These are phyloP conservation scores for Fusarium camptoceras DNA, from an alignment of 2,329 filamentous ascomycete species.

Conservation along the genomic window DNA sequence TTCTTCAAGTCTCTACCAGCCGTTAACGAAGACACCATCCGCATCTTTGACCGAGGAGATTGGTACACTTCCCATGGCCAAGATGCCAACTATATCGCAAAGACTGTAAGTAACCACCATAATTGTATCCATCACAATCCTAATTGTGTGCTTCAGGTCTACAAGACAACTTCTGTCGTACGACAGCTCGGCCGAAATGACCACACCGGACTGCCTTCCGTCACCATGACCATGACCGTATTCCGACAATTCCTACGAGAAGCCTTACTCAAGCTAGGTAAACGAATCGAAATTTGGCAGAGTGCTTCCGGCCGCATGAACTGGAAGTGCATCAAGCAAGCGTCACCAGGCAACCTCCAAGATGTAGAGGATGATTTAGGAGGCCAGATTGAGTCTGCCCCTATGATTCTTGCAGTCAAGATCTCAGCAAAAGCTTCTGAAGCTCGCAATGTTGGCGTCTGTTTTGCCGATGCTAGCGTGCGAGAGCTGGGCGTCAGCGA, in stretches of 20 bases:
- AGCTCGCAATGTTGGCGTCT: slow-evolving; percentile 88
- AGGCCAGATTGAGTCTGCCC: slow-evolving; percentile 85
- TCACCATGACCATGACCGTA: slow-evolving; percentile 94
- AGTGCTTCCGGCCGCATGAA: slow-evolving; percentile 81
- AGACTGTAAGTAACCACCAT: slow-evolving; percentile 64
- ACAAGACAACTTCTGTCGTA: slow-evolving; percentile 97
- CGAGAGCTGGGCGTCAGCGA: slow-evolving; percentile 96
- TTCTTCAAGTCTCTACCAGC: slow-evolving; percentile 89
- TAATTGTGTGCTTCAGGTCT: slow-evolving; percentile 69
- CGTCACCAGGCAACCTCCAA: slow-evolving; percentile 95
- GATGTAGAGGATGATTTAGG: slow-evolving; percentile 97
- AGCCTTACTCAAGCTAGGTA: slow-evolving; percentile 90
- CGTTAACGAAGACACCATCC: slow-evolving; percentile 79
- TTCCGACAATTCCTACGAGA: slow-evolving; percentile 96
- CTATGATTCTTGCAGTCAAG: slow-evolving; percentile 95
- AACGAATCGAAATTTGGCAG: slow-evolving; percentile 90
- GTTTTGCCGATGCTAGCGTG: slow-evolving; percentile 97
- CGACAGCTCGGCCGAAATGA: slow-evolving; percentile 88
- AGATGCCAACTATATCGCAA: slow-evolving; percentile 85
- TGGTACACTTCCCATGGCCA: slow-evolving; percentile 95
- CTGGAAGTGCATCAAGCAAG: slow-evolving; percentile 92
- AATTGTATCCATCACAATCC: background rate
- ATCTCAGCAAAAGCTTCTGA: slow-evolving; percentile 89
- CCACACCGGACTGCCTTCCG: slow-evolving; percentile 87
- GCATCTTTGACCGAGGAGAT: slow-evolving; percentile 93